Base-by-base conservation (phyloP, 306 rosid species). In the Cucumis sativus region DNA sequence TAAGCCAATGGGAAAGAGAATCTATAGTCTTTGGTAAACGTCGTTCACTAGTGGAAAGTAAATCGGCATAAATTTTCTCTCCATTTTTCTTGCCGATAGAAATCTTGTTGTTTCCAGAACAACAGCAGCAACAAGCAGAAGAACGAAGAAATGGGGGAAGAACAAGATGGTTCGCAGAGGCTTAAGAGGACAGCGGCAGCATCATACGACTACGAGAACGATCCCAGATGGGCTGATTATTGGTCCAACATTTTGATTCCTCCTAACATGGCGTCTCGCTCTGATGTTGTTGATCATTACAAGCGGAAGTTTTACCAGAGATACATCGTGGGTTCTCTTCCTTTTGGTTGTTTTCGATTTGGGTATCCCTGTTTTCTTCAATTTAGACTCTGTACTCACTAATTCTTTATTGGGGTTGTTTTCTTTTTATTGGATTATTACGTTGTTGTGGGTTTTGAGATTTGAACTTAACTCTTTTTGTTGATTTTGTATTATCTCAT, bases 161-260 rank as follows among this genome's bases (percentile, higher is more conserved):
- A 85, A 83, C 81, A 81, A 80, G 97, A 87, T 25, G 96, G 87
- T 83, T 86, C 96, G 0, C 99, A 92, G 86, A 82, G 75, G 83
- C 39, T 87, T 84, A 96, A 92, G 96, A 83, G 80, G 61, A 69
- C 80, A 2, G 99, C 98, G 76, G 98, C 98, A 66, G 87, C 90
- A 28, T 87, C 98, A 0, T 92, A 88, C 79, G 98, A 92, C 79
- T 96, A 96, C 86, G 99, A 96, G 30, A 85, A 83, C 82, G 99
- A 96, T 74, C 73, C 91, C 1, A 84, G 90, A 80, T 96, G 98
- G 99, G 88, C 88, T 18, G 96, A 88, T 58, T 96, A 96, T 84
- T 96, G 97, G 98, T 79, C 88, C 82, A 96, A 96, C 83, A 83
- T 96, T 79, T 96, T 96, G 87, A 88, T 96, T 75, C 99, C 99